Percentiles rank a stretch among this genome's conserved stretches.
Evolutionary conservation across 1,284 basidiomycete species (phyloP).

Genomic region (Trichosporon ovoides): DNA sequence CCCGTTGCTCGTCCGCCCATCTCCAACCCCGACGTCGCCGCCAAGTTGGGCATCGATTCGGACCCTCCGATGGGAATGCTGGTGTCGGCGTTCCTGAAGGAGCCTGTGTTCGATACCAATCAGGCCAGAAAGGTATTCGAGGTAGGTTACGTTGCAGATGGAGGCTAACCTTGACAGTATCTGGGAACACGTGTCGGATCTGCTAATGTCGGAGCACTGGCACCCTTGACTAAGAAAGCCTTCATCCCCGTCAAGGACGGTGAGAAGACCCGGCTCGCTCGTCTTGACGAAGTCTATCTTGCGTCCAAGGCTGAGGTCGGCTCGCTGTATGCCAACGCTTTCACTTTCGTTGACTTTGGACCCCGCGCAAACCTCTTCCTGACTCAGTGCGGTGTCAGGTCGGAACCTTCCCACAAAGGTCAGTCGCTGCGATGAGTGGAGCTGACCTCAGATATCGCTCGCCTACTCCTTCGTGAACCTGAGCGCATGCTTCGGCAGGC

Average conservation of each 20-base stretch:
- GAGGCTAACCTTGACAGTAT: slow-evolving; percentile 45
- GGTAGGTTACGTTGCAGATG: slow-evolving; percentile 19
- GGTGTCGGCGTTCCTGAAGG: slow-evolving; percentile 59
- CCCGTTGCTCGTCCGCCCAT: slow-evolving; percentile 55
- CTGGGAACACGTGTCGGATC: slow-evolving; percentile 64
- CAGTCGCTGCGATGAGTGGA: not conserved
- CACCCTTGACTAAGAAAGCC: slow-evolving; percentile 31
- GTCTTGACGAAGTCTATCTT: slow-evolving; percentile 45
- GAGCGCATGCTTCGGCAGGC: slow-evolving; percentile 41
- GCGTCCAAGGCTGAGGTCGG: slow-evolving; percentile 20
- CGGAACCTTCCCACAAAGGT: slow-evolving; percentile 62
- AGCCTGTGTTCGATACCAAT: slow-evolving; percentile 58
- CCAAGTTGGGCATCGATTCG: slow-evolving; percentile 68
- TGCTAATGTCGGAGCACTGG: slow-evolving; percentile 40
- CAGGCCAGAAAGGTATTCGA: slow-evolving; percentile 68
- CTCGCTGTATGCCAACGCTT: slow-evolving; percentile 49
- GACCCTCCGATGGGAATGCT: slow-evolving; percentile 68
- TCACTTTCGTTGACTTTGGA: slow-evolving; percentile 88
- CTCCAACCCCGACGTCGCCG: slow-evolving; percentile 58
- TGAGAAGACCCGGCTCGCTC: slow-evolving; percentile 26
- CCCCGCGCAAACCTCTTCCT: slow-evolving; percentile 75
- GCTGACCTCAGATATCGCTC: slow-evolving; percentile 34
- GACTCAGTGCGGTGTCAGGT: slow-evolving; percentile 77
- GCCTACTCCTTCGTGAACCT: slow-evolving; percentile 37
- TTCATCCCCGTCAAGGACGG: slow-evolving; percentile 49